Conservation (phyloP, 768 basidiomycete species). For the Boletus eberwhitei region DNA sequence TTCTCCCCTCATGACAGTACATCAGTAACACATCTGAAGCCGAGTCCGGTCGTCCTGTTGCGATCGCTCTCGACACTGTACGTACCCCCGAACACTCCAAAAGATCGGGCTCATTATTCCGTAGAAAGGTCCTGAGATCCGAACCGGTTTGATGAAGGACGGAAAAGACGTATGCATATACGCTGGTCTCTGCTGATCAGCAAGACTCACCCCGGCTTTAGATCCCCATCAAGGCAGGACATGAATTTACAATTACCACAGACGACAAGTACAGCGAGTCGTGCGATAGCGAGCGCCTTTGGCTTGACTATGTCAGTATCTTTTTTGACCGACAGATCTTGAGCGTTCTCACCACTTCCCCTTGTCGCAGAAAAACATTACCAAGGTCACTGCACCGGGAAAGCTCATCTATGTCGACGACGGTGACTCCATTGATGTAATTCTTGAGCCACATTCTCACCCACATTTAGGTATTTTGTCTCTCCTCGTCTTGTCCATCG, state of each 20-base stretch:
- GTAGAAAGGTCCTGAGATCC: conserved; percentile 99
- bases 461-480: conserved; percentile 65
- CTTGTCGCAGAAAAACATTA: conserved; percentile 67
- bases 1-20: background rate
- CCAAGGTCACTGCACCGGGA: conserved; percentile 95
- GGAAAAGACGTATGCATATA: conserved; percentile 70
- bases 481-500: conserved; percentile 87
- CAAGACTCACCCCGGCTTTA: conserved; percentile 29
- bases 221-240: conserved; percentile 84
- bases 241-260: conserved; percentile 89
- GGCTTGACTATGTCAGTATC: conserved; percentile 84
- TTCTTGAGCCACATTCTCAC: conserved; percentile 3
- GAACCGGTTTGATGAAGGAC: conserved; percentile 90
- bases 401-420: conserved; percentile 98
- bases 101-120: conserved; percentile 6
- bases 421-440: conserved; percentile 43
- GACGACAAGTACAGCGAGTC: conserved; percentile 75
- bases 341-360: background rate
- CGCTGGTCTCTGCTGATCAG: background rate
- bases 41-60: conserved; percentile 86
- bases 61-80: conserved; percentile 96
- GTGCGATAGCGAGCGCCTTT: conserved; percentile 83
- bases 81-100: conserved; percentile 27
- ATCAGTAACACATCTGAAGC: conserved; percentile 1
- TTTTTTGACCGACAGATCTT: background rate